phyloP scores from a whole-genome alignment of 345 rosid species.

The Hevea brasiliensis region DNA sequence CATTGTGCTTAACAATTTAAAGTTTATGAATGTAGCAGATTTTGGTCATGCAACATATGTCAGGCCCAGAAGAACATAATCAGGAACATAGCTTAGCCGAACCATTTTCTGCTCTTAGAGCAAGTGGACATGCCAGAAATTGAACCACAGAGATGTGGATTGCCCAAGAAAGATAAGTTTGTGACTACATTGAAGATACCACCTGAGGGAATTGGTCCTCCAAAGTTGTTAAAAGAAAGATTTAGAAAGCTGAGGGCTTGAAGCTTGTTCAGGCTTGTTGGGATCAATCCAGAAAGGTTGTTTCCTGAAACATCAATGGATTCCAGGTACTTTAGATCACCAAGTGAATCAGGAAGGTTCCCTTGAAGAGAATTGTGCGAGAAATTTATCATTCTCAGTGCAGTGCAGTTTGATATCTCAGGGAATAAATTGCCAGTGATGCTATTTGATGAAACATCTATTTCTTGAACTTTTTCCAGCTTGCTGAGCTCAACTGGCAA shows the following conservation, averaged over 20 bases:
- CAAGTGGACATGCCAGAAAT: conserved; percentile 31
- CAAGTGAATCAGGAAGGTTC: conserved; percentile 43
- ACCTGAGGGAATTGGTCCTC: conserved; percentile 46
- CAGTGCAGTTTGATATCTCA: conserved; percentile 45
- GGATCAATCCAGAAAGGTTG: conserved; percentile 42
- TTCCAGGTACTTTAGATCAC: conserved; percentile 41
- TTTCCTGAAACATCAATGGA: conserved; percentile 48
- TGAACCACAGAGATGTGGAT: conserved; percentile 42
- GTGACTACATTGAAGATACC: conserved; percentile 45
- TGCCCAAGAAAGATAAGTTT: conserved; percentile 42
- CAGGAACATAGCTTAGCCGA: conserved; percentile 30
- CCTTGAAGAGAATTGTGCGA: conserved; percentile 47
- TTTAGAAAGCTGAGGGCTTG: conserved; percentile 40
- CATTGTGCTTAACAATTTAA: too few species aligned
- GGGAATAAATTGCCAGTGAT: conserved; percentile 40
- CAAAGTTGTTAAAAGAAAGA: conserved; percentile 49
- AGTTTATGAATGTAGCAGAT: too few species aligned
- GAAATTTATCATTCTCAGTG: conserved; percentile 36
- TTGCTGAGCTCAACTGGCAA: conserved; percentile 54
- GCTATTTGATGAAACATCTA: conserved; percentile 48
- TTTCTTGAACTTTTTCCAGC: conserved; percentile 47
- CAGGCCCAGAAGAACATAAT: too few species aligned
- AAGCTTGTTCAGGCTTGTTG: conserved; percentile 36
- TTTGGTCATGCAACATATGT: too few species aligned
- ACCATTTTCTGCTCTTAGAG: conserved; percentile 24